A percentile compares a stretch with the other conserved stretches of the same genome.
Evolutionary conservation across 495 filamentous ascomycete genomes (phyloP).

Genomic region (Podospora pseudocomata): DNA sequence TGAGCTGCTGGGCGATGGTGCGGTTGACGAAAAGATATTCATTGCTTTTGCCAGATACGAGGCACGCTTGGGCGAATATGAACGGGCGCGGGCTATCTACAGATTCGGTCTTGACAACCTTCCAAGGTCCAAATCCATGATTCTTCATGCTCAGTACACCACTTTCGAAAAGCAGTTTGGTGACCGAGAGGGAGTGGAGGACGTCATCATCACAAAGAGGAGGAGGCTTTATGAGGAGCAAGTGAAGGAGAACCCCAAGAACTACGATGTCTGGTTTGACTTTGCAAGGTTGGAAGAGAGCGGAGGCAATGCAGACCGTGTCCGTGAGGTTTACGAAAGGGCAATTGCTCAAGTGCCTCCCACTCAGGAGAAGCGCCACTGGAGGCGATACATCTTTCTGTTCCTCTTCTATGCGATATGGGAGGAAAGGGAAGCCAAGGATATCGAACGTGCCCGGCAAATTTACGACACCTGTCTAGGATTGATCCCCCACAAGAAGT

Average conservation of each 20-base stretch:
- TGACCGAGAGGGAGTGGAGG: slow-evolving; percentile 88
- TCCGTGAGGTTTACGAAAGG: slow-evolving; percentile 90
- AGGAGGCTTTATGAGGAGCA: slow-evolving; percentile 92
- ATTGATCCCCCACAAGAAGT: slow-evolving; percentile 90
- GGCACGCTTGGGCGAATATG: slow-evolving; percentile 89
- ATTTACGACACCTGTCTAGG: slow-evolving; percentile 87
- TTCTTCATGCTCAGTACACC: slow-evolving; percentile 87
- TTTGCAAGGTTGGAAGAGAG: slow-evolving; percentile 88
- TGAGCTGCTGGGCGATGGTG: slow-evolving; percentile 88
- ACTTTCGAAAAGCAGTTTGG: slow-evolving; percentile 98
- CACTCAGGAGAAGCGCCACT: slow-evolving; percentile 94
- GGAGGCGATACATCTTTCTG: slow-evolving; percentile 94
- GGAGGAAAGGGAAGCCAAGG: slow-evolving; percentile 82
- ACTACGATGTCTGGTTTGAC: slow-evolving; percentile 97
- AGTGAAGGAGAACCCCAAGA: slow-evolving; percentile 84
- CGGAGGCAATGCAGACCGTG: slow-evolving; percentile 70
- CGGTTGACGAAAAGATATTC: slow-evolving; percentile 94
- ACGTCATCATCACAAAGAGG: slow-evolving; percentile 91
- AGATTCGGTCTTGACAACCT: slow-evolving; percentile 93
- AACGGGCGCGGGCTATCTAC: slow-evolving; percentile 93
- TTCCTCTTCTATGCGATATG: slow-evolving; percentile 97
- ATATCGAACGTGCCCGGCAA: slow-evolving; percentile 75
- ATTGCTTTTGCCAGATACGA: slow-evolving; percentile 90
- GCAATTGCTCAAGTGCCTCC: slow-evolving; percentile 95
- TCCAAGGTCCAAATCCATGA: slow-evolving; percentile 78